These are phyloP conservation scores for Coprinopsis sp. DNA, from an alignment of 768 basidiomycete genomes.

Conservation along the genomic window DNA sequence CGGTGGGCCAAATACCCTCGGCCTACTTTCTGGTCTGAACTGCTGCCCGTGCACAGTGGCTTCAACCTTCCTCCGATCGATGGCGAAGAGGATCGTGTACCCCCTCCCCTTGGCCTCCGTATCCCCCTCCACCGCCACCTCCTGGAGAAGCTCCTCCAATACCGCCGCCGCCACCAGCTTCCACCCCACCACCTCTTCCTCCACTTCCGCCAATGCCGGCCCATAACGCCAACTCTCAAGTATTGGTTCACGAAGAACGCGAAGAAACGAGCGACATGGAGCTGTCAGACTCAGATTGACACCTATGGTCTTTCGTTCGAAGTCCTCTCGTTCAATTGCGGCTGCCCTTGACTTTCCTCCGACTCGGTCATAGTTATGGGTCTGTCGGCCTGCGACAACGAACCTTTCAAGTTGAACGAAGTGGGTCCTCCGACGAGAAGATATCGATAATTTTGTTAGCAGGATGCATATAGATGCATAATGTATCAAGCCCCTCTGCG, in stretches of 20 bases:
- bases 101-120: conserved; percentile 13
- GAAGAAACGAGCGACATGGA: conserved; percentile 31
- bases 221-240: conserved; percentile 5
- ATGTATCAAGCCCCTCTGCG: too few relatives aligned
- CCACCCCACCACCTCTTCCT: conserved; percentile 11
- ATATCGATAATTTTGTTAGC: too few relatives aligned
- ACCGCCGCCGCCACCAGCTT: conserved; percentile 9
- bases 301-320: not conserved
- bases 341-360: too few relatives aligned
- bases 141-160: conserved; percentile 1
- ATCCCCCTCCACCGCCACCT: conserved; percentile 4
- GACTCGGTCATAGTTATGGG: too few relatives aligned
- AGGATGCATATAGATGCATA: too few relatives aligned
- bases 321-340: too few relatives aligned
- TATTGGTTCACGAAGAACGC: conserved; percentile 13
- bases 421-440: too few relatives aligned
- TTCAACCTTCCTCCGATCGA: conserved; percentile 29
- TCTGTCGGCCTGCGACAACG: too few relatives aligned
- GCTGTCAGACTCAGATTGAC: conserved; percentile 30
- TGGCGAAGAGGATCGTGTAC: conserved; percentile 12
- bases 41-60: conserved; percentile 50
- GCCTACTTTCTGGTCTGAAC: conserved; percentile 54
- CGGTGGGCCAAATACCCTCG: conserved; percentile 63
- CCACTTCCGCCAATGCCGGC: conserved; percentile 11
- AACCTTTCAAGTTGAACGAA: too few relatives aligned